Evolutionary conservation across 2,329 filamentous ascomycete species (phyloP), one percentile per base, ranked within the genome.

Genomic region (Fusarium odoratissimum): DNA sequence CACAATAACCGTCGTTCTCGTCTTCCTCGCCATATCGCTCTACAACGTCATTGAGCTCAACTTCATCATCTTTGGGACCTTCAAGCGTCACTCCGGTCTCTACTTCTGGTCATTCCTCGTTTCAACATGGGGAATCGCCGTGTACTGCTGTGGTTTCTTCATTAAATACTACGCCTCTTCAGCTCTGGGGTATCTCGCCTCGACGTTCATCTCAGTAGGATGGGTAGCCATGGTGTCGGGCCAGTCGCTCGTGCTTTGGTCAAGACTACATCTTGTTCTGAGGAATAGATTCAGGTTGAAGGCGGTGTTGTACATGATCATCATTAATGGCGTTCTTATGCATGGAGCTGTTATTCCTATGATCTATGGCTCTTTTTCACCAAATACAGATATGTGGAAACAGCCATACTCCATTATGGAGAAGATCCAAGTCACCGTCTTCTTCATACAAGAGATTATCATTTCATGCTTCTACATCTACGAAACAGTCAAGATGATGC

Each of bases 191-290:
- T 79, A 76, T 33, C 42, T 76, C 6, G 75, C 75, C 2, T 66
- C 40, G 8, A 71, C 77, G 0, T 30, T 77, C 2, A 79, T 79
- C 40, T 21, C 55, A 4, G 19, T 75, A 5, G 79, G 79, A 17
- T 82, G 80, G 80, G 65, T 79, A 14, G 73, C 72, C 5, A 90
- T 91, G 88, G 86, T 91, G 0, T 90, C 89, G 3, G 90, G 90
- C 1, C 88, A 91, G 76, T 86, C 86, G 0, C 74, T 91, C 17
- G 90, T 92, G 3, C 81, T 92, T 3, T 92, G 89, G 82, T 91
- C 89, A 1, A 85, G 90, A 11, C 83, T 92, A 1, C 89, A 91
- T 75, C 82, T 92, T 3, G 84, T 92, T 16, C 80, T 89, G 6
- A 85, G 84, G 21, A 87, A 89, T 81, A 58, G 84, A 11, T 78